Evolutionary conservation across 768 basidiomycete genomes (phyloP).

Genomic region (Hygrocybe punicea): DNA sequence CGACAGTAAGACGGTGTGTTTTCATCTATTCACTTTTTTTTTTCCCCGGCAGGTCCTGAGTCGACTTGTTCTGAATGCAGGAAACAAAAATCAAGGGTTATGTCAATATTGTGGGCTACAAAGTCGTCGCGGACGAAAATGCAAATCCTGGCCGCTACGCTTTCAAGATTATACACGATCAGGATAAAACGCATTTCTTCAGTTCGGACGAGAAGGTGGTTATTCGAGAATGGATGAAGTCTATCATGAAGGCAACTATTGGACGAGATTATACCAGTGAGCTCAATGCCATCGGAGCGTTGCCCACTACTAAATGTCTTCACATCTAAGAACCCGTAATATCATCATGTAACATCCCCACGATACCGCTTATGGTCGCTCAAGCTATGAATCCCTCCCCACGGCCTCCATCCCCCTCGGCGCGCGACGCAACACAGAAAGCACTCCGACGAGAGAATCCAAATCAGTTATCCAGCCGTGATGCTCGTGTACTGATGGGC

Average conservation of each 20-base stretch:
- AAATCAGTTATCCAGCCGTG: constrained; percentile 73
- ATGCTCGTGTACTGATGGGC: constrained; percentile 74
- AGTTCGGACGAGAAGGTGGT: constrained; percentile 82
- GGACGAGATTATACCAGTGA: constrained; percentile 86
- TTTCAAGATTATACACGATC: constrained; percentile 88
- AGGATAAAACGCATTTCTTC: constrained; percentile 85
- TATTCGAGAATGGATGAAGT: constrained; percentile 99
- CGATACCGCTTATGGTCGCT: constrained; percentile 90
- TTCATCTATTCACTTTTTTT: constrained; percentile 13
- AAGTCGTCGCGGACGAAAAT: constrained; percentile 89
- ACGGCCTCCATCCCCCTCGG: constrained; percentile 87
- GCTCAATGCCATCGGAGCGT: constrained; percentile 18
- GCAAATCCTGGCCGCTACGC: constrained; percentile 90
- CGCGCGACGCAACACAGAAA: constrained; percentile 83
- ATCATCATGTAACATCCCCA: constrained; percentile 95
- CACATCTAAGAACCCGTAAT: constrained; percentile 76
- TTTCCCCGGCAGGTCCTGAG: neutral
- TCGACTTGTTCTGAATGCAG: constrained; percentile 34
- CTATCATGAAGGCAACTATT: constrained; percentile 98
- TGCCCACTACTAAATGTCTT: neutral
- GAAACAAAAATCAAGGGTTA: constrained; percentile 97
- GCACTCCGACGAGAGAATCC: constrained; percentile 83
- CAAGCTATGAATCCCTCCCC: constrained; percentile 97
- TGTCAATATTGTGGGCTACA: constrained; percentile 87
- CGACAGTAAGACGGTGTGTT: constrained; percentile 56